phyloP scores from a whole-genome alignment of 1,284 basidiomycete species.

The Nidula niveotomentosa region DNA sequence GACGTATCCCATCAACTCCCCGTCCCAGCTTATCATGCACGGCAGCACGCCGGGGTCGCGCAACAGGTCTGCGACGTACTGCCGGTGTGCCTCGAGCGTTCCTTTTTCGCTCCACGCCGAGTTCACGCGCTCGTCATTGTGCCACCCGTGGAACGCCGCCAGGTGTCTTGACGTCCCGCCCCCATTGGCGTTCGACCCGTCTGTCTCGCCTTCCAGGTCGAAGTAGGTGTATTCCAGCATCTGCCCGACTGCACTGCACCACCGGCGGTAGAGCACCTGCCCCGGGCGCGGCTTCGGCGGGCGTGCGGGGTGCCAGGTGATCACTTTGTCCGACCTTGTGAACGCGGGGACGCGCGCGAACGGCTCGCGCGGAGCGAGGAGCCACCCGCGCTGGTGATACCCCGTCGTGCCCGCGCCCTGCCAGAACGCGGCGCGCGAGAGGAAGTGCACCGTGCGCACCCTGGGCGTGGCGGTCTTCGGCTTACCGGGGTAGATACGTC shows the following conservation, averaged over 20 bases:
- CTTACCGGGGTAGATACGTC: constrained; percentile 11
- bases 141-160: constrained; percentile 49
- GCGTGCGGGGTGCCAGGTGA: constrained; percentile 52
- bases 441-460: constrained; percentile 26
- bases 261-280: constrained; percentile 47
- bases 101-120: constrained; percentile 52
- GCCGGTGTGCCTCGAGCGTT: constrained; percentile 42
- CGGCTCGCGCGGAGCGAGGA: constrained; percentile 25
- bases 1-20: constrained; percentile 51
- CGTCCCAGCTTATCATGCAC: constrained; percentile 52
- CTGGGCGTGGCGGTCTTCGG: background rate
- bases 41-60: constrained; percentile 43
- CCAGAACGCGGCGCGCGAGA: constrained; percentile 49
- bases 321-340: constrained; percentile 46
- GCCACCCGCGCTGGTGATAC: constrained; percentile 39
- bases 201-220: constrained; percentile 30
- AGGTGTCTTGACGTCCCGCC: constrained; percentile 33
- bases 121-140: constrained; percentile 50
- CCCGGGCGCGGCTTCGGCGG: constrained; percentile 49
- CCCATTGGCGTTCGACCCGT: constrained; percentile 6
- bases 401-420: constrained; percentile 48
- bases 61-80: constrained; percentile 38
- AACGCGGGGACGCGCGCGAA: constrained; percentile 44
- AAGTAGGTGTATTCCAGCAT: constrained; percentile 45
- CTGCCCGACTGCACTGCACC: constrained; percentile 39